Evolutionary conservation across 208 protist genomes (phyloP).

Genomic region (Balamuthia mandrillaris): DNA sequence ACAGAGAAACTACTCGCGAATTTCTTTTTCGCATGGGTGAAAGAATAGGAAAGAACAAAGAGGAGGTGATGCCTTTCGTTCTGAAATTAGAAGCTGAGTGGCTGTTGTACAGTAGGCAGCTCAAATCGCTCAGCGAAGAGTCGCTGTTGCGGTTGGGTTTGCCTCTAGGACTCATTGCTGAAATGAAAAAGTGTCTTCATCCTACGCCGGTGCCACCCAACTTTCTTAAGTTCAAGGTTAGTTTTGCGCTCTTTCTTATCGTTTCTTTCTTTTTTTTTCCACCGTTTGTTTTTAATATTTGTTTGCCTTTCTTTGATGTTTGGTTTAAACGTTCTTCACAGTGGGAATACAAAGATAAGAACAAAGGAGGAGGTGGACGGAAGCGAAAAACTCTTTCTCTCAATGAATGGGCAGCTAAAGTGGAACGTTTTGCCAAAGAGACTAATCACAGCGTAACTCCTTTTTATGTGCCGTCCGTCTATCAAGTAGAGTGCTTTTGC

Average conservation of each 20-base stretch:
- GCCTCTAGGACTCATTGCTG: background rate
- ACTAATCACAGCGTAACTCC: slow-evolving; percentile 22
- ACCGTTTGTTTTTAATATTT: background rate
- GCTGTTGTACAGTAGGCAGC: background rate
- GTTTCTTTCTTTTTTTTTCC: background rate
- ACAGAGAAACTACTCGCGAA: background rate
- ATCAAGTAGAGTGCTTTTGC: slow-evolving; percentile 36
- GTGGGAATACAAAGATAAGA: background rate
- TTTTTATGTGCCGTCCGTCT: slow-evolving; percentile 30
- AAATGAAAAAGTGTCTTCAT: background rate
- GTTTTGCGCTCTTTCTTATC: background rate
- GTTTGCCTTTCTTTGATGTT: background rate
- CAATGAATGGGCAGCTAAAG: slow-evolving; percentile 11
- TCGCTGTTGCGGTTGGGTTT: slow-evolving; percentile 11
- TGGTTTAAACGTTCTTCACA: background rate
- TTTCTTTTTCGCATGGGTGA: background rate
- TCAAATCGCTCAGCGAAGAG: background rate
- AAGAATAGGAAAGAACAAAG: background rate
- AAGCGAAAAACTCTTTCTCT: background rate
- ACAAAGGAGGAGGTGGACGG: background rate
- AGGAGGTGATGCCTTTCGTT: slow-evolving; percentile 4
- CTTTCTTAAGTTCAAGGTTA: background rate
- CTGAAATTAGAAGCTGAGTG: background rate
- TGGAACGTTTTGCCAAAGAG: background rate
- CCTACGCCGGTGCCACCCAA: background rate